These are phyloP conservation scores for Evansstolkia leycettana DNA, from an alignment of 495 filamentous ascomycete species.

Conservation along the genomic window DNA sequence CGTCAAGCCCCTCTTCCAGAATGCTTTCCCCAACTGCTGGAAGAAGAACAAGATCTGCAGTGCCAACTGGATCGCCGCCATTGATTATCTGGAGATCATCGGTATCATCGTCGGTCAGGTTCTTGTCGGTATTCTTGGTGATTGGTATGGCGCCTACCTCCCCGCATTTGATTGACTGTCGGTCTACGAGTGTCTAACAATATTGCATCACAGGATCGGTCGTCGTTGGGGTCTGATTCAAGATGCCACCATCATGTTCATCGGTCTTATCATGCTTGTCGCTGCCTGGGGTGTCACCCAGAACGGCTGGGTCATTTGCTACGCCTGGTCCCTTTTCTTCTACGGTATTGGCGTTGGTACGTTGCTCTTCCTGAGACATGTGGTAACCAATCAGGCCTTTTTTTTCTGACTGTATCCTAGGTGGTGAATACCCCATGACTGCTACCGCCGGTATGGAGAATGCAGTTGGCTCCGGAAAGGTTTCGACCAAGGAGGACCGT, in stretches of 20 bases:
- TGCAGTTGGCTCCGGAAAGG: slow-evolving; percentile 65
- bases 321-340: slow-evolving; percentile 80
- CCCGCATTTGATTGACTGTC: background rate
- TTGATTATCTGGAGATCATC: slow-evolving; percentile 75
- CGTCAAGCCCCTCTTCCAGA: slow-evolving; percentile 60
- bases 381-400: background rate
- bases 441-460: slow-evolving; percentile 94
- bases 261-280: slow-evolving; percentile 77
- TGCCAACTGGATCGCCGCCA: slow-evolving; percentile 58
- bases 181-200: background rate
- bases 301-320: slow-evolving; percentile 88
- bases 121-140: slow-evolving; percentile 52
- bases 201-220: slow-evolving; percentile 45
- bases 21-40: slow-evolving; percentile 67
- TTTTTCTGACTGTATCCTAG: slow-evolving; percentile 11
- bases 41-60: slow-evolving; percentile 48
- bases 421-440: slow-evolving; percentile 87
- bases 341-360: slow-evolving; percentile 78
- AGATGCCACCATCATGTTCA: slow-evolving; percentile 84
- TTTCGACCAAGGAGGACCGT: slow-evolving; percentile 82
- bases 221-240: slow-evolving; percentile 88
- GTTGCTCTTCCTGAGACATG: slow-evolving; percentile 3
- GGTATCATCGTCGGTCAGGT: slow-evolving; percentile 86
- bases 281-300: slow-evolving; percentile 72
- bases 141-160: slow-evolving; percentile 28